A percentile compares a stretch with the other conserved stretches of the same genome.
Evolutionary conservation across 257 asterid species (phyloP).

Genomic region (Primulina tabacum): DNA sequence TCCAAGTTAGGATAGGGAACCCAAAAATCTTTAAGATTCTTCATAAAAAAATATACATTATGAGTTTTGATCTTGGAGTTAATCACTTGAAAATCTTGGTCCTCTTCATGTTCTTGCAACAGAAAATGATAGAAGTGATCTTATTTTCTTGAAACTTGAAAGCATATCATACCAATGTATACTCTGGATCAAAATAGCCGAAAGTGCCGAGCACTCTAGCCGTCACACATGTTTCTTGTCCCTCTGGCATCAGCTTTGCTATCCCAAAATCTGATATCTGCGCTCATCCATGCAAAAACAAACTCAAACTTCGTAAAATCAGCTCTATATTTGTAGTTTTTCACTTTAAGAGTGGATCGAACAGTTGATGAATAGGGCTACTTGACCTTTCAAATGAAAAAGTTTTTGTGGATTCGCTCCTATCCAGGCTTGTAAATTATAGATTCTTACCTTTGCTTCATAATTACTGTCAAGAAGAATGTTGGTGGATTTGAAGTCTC

Average conservation of each 20-base stretch:
- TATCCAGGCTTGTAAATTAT: not conserved
- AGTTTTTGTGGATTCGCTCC: not conserved
- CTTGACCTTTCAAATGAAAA: not conserved
- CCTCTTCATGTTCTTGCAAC: not conserved
- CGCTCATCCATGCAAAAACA: not conserved
- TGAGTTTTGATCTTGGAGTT: not conserved
- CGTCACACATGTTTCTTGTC: constrained; percentile 81
- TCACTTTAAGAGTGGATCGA: not conserved
- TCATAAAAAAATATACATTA: not conserved
- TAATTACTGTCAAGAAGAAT: constrained; percentile 74
- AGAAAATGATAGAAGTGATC: constrained; percentile 40
- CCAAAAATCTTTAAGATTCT: not conserved
- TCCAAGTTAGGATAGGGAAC: not conserved
- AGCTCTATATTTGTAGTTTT: too few relatives aligned
- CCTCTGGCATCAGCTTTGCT: constrained; percentile 94
- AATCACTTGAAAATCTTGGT: not conserved
- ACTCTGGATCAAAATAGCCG: constrained; percentile 97
- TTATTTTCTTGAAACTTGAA: constrained; percentile 63
- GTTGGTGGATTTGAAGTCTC: constrained; percentile 96
- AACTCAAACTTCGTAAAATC: not conserved
- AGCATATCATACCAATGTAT: constrained; percentile 67
- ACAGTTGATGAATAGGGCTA: too few relatives aligned
- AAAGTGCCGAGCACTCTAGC: constrained; percentile 89
- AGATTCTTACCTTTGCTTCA: constrained; percentile 76
- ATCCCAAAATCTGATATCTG: constrained; percentile 98